Evolutionary conservation across 2,329 filamentous ascomycete genomes (phyloP), one percentile per base, ranked within the genome.

Genomic region (Ophiostoma triangulosporum): DNA sequence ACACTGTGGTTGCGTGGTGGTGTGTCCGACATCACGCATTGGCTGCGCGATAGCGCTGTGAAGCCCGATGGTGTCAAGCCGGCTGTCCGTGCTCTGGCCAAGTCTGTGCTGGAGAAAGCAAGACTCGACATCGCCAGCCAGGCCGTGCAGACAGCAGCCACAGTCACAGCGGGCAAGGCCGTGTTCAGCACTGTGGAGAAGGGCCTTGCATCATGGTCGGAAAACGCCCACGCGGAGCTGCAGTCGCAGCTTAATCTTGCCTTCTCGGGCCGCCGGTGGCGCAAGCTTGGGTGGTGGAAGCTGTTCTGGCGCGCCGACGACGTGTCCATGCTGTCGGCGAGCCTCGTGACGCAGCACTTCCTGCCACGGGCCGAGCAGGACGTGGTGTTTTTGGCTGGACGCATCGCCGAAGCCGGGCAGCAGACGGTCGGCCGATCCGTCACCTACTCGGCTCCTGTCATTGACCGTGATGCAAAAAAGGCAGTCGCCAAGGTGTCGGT

Each of bases 261-360:
- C 0, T 91, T 96, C 61, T 73, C 77, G 0, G 81, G 86, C n/a
- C 75, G 71, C 17, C 75, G 81, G 36, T 96, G 91, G 91, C 78
- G 80, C 26, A 84, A 86, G 58, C 73, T 95, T 4, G 77, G 82
- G 15, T 97, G 91, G 90, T 96, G 88, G 85, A 95, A 95, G 65
- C 76, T 97, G 0, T 89, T 95, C 64, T 95, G 89, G 89, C 81
- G 88, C 20, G 89, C 93, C 24, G 91, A 97, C 64, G 91, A 96
- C 62, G 88, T 96, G 11, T 80, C 81, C 3, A 85, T 91, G 76
- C 81, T 95, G 53, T 83, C 86, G 3, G 80, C 81, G 1, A 86
- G 93, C 60, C 84, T 96, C 56, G 72, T 96, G 3, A 77, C 79
- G 56, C 81, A 83, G 58, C 75, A 78, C 6, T 97, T 94, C 71